Evolutionary conservation across 2,329 filamentous ascomycete species (phyloP).

Genomic region (Epichloe bromicola): DNA sequence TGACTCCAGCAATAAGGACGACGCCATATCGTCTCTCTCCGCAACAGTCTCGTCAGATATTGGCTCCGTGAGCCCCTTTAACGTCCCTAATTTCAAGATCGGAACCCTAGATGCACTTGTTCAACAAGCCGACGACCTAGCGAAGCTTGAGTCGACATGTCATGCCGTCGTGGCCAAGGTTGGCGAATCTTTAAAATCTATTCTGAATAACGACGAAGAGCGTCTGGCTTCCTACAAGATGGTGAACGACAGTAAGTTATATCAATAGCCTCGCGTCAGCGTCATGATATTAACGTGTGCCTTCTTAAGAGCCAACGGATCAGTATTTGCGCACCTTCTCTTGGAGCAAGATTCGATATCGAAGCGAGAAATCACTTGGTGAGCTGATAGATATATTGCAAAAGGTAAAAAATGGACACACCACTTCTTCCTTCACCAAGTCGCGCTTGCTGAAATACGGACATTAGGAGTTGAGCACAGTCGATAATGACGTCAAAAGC

Average conservation of each 20-base stretch:
- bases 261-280: conserved; percentile 1
- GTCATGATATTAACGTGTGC: neutral
- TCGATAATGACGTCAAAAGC: conserved; percentile 90
- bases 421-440: neutral
- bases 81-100: conserved; percentile 92
- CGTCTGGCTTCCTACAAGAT: conserved; percentile 79
- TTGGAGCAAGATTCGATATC: conserved; percentile 98
- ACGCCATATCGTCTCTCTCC: conserved; percentile 66
- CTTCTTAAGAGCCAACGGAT: conserved; percentile 70
- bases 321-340: conserved; percentile 79
- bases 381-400: conserved; percentile 81
- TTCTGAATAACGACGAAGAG: conserved; percentile 74
- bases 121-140: conserved; percentile 88
- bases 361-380: conserved; percentile 76
- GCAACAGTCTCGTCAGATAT: conserved; percentile 61
- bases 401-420: conserved; percentile 43
- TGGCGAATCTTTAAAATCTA: conserved; percentile 66
- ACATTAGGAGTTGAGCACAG: conserved; percentile 68
- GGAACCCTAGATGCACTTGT: conserved; percentile 90
- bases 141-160: conserved; percentile 72
- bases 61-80: conserved; percentile 63
- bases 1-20: conserved; percentile 65
- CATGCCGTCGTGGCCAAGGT: conserved; percentile 79
- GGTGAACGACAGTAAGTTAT: conserved; percentile 74
- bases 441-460: neutral